Conservation (phyloP, 371 early-diverging fungal genomes). For the Actinomucor elegans region DNA sequence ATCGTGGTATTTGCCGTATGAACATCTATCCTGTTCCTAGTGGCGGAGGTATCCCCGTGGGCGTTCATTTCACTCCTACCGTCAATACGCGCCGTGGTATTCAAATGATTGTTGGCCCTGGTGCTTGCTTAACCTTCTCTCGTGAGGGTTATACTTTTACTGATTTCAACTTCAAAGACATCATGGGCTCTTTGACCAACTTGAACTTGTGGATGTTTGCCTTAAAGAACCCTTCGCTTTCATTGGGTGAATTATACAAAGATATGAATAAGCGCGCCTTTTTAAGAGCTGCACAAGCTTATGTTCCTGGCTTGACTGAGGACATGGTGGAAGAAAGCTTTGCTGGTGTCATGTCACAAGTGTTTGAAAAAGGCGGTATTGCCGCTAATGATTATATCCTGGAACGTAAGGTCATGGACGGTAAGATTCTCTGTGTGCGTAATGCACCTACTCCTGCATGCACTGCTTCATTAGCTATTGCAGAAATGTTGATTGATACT, state of each 20-base stretch:
- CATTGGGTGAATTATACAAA: conserved; percentile 45
- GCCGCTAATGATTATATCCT: conserved; percentile 49
- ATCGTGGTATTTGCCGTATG: conserved; percentile 37
- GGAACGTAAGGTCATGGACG: conserved; percentile 46
- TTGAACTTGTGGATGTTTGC: conserved; percentile 40
- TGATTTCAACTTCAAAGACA: conserved; percentile 37
- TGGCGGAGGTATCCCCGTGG: conserved; percentile 50
- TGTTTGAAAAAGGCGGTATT: conserved; percentile 45
- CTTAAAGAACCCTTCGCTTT: conserved; percentile 39
- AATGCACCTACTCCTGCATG: conserved; percentile 53
- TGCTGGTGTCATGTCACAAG: conserved; percentile 49
- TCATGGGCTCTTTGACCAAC: conserved; percentile 34
- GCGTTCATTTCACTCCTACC: conserved; percentile 49
- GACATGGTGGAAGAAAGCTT: conserved; percentile 54
- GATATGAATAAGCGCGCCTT: conserved; percentile 48
- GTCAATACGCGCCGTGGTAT: conserved; percentile 45
- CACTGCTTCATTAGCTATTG: conserved; percentile 46
- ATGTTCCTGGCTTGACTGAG: conserved; percentile 35
- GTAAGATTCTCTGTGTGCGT: conserved; percentile 41
- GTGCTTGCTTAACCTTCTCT: conserved; percentile 50
- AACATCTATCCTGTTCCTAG: conserved; percentile 53
- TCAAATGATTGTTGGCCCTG: conserved; percentile 51
- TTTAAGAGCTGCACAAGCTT: conserved; percentile 35
- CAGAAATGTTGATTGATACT: conserved; percentile 40
- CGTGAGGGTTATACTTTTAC: conserved; percentile 46